These are phyloP conservation scores for Moesziomyces sp. DNA, from an alignment of 1,284 basidiomycete species.

Conservation along the genomic window DNA sequence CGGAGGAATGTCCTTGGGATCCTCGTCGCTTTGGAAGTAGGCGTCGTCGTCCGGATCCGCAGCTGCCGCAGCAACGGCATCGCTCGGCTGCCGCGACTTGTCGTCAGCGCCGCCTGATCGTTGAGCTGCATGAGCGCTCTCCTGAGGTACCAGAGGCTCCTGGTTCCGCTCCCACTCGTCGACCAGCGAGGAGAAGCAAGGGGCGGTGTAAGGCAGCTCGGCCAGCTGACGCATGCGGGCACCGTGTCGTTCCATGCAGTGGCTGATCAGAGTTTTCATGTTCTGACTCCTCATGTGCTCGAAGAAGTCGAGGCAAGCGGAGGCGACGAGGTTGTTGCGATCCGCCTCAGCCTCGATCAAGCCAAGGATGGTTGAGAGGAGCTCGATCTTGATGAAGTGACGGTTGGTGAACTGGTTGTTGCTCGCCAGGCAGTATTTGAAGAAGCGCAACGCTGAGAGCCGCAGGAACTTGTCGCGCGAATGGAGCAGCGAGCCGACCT, in stretches of 20 bases:
- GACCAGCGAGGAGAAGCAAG: slow-evolving; percentile 79
- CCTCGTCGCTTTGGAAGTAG: slow-evolving; percentile 87
- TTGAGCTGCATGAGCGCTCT: slow-evolving; percentile 7
- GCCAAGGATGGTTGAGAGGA: slow-evolving; percentile 83
- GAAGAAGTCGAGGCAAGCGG: slow-evolving; percentile 94
- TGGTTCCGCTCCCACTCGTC: slow-evolving; percentile 89
- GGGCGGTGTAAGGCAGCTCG: slow-evolving; percentile 74
- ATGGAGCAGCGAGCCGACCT: slow-evolving; percentile 71
- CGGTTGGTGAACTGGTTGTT: slow-evolving; percentile 87
- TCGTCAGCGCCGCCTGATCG: slow-evolving; percentile 14
- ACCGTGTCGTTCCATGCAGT: slow-evolving; percentile 84
- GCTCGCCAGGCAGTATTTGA: slow-evolving; percentile 83
- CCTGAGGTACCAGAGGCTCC: slow-evolving; percentile 69
- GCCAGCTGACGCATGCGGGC: slow-evolving; percentile 77
- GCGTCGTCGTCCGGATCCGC: slow-evolving; percentile 78
- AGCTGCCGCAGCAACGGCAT: slow-evolving; percentile 71
- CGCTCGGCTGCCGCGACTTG: slow-evolving; percentile 30
- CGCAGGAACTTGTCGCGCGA: slow-evolving; percentile 86
- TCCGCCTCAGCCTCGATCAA: slow-evolving; percentile 82
- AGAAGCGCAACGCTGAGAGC: slow-evolving; percentile 77
- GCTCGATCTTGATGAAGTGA: slow-evolving; percentile 85
- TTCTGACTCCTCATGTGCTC: slow-evolving; percentile 83
- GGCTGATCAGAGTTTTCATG: slow-evolving; percentile 82
- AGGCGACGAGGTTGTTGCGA: slow-evolving; percentile 90
- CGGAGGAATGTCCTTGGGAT: slow-evolving; percentile 69